Evolutionary conservation across 2,329 filamentous ascomycete genomes (phyloP), one percentile per base, ranked within the genome.

Genomic region (Fusarium begoniae): DNA sequence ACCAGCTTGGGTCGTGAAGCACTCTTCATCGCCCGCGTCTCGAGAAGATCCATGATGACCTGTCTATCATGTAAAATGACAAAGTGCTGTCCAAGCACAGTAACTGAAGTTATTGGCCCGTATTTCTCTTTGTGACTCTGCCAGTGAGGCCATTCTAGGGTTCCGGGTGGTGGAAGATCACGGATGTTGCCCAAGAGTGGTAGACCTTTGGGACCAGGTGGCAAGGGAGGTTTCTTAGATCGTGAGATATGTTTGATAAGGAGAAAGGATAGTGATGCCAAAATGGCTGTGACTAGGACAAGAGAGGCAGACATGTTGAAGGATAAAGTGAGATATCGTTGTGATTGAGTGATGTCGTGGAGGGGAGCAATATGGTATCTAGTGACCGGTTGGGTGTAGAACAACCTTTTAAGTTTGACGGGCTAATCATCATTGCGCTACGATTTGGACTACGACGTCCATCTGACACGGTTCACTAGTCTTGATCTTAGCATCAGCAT

Each of bases 111-210:
- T 3, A 83, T 79, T 0, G 76, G 72, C 0, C 82, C 82, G 35
- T 84, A 83, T 6, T 75, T 44, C 5, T 84, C 79, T 37, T 81
- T 83, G 54, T 82, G 81, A 35, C 81, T 80, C 10, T 82, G 58
- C 83, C 83, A 85, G 54, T 85, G 82, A 30, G 78, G 66, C 72
- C 78, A 83, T 66, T 84, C 82, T 6, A 74, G 74, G 5, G 69
- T 66, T 1, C 80, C 81, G 0, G 70, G 59, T 0, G 80, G 75
- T 0, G 87, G 87, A 12, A 89, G 75, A 66, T 88, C 86, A 0
- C 70, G 69, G 10, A 88, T 66, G 66, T 89, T 89, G 7, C 87
- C 87, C 1, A 89, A n/a, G 1, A 89, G 20, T 0, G 85, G 85
- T 14, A 85, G 69, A 0, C 81, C 81, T 51, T 79, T 85, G 0